Evolutionary conservation across 768 basidiomycete species (phyloP).

Genomic region (Suillus subalutaceus): DNA sequence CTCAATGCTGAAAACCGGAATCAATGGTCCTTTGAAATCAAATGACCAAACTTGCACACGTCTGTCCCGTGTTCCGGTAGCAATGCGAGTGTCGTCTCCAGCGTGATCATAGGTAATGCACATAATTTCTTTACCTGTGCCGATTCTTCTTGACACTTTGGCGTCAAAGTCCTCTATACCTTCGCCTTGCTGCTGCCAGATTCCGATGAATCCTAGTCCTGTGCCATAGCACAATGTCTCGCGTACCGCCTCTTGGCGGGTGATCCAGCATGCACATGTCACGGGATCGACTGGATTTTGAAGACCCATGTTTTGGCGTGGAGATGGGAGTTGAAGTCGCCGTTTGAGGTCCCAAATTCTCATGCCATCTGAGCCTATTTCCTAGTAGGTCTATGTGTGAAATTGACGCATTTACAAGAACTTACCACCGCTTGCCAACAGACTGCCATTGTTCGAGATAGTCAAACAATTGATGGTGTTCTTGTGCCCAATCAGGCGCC

Average conservation of each 20-base stretch:
- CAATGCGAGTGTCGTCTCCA: too few species aligned
- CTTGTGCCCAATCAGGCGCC: constrained; percentile 18
- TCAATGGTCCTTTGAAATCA: too few species aligned
- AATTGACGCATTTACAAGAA: too few species aligned
- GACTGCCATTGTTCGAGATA: constrained; percentile 23
- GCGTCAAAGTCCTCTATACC: too few species aligned
- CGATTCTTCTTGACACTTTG: too few species aligned
- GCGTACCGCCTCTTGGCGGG: background rate
- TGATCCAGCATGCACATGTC: constrained; percentile 13
- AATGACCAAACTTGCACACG: too few species aligned
- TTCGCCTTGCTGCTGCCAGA: too few species aligned
- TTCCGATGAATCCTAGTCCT: constrained; percentile 11
- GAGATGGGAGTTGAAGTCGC: background rate
- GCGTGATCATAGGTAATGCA: too few species aligned
- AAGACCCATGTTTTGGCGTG: constrained; percentile 3
- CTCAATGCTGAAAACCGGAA: background rate
- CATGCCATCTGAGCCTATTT: too few species aligned
- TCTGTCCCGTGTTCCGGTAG: too few species aligned
- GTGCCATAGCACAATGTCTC: constrained; percentile 13
- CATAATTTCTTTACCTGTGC: too few species aligned
- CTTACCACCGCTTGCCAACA: constrained; percentile 20
- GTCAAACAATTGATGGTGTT: constrained; percentile 14
- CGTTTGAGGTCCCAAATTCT: background rate
- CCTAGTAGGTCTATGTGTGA: too few species aligned
- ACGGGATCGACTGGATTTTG: constrained; percentile 11